Percentiles rank a stretch among this genome's conserved stretches.
phyloP scores from a whole-genome alignment of 2,329 filamentous ascomycete genomes.

The Pseudocercospora musae region DNA sequence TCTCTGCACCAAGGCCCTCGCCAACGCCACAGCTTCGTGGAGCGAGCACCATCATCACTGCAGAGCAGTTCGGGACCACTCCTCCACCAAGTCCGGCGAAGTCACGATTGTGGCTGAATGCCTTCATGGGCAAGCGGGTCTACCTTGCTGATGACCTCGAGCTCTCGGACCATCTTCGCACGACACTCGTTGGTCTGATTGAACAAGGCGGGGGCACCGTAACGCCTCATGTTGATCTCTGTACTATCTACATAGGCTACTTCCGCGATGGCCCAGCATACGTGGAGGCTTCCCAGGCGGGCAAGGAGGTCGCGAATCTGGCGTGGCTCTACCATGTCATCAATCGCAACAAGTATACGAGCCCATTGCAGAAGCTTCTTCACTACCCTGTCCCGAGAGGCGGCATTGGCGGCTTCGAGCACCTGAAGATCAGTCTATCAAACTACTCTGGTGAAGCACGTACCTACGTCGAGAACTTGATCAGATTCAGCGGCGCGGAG shows the following conservation, averaged over 20 bases:
- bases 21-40: conserved; percentile 58
- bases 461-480: conserved; percentile 88
- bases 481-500: conserved; percentile 76
- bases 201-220: conserved; percentile 67
- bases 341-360: conserved; percentile 83
- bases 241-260: conserved; percentile 82
- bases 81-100: conserved; percentile 41
- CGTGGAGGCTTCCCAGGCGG: conserved; percentile 66
- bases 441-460: conserved; percentile 96
- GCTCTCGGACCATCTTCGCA: conserved; percentile 63
- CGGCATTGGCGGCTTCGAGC: conserved; percentile 75
- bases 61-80: conserved; percentile 41
- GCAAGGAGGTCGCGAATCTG: conserved; percentile 85
- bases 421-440: conserved; percentile 79
- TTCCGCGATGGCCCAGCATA: conserved; percentile 82
- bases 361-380: conserved; percentile 74
- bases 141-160: conserved; percentile 73
- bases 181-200: conserved; percentile 69
- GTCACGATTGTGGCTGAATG: conserved; percentile 56
- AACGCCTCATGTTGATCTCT: conserved; percentile 62
- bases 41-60: conserved; percentile 55
- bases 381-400: conserved; percentile 82
- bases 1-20: conserved; percentile 14
- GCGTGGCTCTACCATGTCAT: conserved; percentile 94
- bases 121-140: conserved; percentile 75